These are phyloP conservation scores for Xylariales sp. DNA, from an alignment of 2,329 filamentous ascomycete genomes.

Conservation along the genomic window DNA sequence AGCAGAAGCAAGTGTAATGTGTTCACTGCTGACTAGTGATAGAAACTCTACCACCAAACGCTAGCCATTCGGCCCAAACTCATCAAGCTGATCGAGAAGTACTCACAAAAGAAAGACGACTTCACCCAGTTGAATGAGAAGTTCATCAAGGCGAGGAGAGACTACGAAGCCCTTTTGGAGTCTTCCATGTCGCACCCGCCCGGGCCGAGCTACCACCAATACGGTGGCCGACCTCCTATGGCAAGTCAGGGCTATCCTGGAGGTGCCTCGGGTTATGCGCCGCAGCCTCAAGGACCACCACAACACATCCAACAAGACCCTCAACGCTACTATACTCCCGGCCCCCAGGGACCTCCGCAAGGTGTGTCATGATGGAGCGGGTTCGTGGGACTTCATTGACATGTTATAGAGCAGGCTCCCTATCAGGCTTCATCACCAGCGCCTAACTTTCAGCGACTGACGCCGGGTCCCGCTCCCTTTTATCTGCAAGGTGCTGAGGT, in stretches of 20 bases:
- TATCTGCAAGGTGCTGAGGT: conserved; percentile 59
- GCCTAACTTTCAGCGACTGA: conserved; percentile 51
- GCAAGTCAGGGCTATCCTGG: conserved; percentile 29
- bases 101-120: conserved; percentile 99
- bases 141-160: conserved; percentile 95
- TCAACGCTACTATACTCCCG: conserved; percentile 65
- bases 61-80: conserved; percentile 92
- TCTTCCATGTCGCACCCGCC: conserved; percentile 95
- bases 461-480: conserved; percentile 54
- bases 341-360: conserved; percentile 37
- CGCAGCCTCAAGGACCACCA: conserved; percentile 37
- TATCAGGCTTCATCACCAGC: conserved; percentile 42
- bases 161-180: conserved; percentile 94
- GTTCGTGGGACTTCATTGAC: conserved; percentile 15
- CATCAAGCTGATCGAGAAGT: conserved; percentile 97
- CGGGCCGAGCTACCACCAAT: conserved; percentile 70
- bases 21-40: conserved; percentile 26
- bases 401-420: conserved; percentile 36
- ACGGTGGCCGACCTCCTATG: conserved; percentile 47
- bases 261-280: conserved; percentile 29
- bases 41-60: conserved; percentile 86
- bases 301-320: conserved; percentile 50
- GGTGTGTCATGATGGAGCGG: conserved; percentile 28
- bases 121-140: conserved; percentile 98
- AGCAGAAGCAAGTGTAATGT: not conserved